phyloP scores from a whole-genome alignment of 2,329 filamentous ascomycete species.

The Fusarium hostae region DNA sequence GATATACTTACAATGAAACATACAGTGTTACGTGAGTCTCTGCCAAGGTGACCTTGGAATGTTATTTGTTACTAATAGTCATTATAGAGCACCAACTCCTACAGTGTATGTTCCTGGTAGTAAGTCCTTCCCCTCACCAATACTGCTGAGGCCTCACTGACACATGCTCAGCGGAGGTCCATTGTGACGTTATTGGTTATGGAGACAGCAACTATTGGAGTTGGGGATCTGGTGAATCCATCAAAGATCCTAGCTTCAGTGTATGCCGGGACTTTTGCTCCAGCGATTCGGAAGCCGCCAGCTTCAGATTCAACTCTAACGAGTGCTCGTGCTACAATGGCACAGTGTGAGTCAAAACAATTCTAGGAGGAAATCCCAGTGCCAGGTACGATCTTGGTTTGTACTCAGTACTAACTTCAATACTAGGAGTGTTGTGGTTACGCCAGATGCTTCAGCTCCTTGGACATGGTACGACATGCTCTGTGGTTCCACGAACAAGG shows the following conservation, averaged over 20 bases:
- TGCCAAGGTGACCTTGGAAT: accelerated
- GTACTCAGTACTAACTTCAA: accelerated
- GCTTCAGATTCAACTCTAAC: neutral
- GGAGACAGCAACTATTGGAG: neutral
- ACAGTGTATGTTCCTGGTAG: neutral
- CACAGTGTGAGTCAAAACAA: neutral
- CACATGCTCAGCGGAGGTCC: neutral
- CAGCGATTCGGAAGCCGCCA: neutral
- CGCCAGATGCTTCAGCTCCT: accelerated
- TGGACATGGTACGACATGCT: neutral
- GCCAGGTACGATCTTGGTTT: accelerated
- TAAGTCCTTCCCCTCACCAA: accelerated
- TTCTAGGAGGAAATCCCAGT: too few relatives aligned
- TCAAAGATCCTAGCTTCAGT: neutral
- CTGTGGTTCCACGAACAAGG: neutral
- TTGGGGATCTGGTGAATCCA: neutral
- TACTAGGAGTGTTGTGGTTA: neutral
- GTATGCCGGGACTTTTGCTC: neutral
- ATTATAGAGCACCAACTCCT: neutral
- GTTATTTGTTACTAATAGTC: neutral
- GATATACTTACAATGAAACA: neutral
- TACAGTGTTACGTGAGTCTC: neutral
- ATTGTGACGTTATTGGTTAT: neutral
- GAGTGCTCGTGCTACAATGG: neutral
- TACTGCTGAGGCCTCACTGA: accelerated